Percentiles rank a stretch among this genome's conserved stretches.
phyloP scores from a whole-genome alignment of 805 yeast genomes.

The Sugiyamaella smithiae region DNA sequence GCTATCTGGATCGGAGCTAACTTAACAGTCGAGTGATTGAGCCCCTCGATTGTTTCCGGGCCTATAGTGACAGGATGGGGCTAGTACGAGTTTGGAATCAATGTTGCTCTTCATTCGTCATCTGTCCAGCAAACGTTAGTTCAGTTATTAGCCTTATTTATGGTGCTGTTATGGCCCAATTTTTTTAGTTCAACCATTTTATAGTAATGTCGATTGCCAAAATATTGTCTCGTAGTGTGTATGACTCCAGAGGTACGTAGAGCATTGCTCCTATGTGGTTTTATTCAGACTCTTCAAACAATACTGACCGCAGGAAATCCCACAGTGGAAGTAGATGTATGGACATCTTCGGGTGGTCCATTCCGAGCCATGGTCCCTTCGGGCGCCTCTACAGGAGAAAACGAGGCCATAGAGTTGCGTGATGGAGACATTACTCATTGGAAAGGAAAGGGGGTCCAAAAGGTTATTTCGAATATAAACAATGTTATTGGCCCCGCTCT shows the following conservation, averaged over 20 bases:
- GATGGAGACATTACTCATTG: constrained; percentile 96
- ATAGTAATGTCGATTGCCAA: constrained; percentile 77
- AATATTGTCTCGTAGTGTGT: constrained; percentile 91
- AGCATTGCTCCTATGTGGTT: not conserved
- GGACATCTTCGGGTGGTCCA: constrained; percentile 85
- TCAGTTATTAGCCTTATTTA: too few species aligned
- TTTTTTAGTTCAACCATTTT: too few species aligned
- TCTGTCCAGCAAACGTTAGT: too few species aligned
- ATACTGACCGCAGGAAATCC: constrained; percentile 58
- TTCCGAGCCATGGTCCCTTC: constrained; percentile 98
- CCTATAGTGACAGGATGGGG: too few species aligned
- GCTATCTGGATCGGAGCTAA: too few species aligned
- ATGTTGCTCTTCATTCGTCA: too few species aligned
- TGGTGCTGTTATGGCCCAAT: too few species aligned
- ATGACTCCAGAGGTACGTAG: constrained; percentile 90
- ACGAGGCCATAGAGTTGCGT: constrained; percentile 97
- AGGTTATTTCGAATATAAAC: constrained; percentile 96
- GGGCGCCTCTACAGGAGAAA: constrained; percentile 99
- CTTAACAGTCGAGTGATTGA: too few species aligned
- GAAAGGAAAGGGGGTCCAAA: constrained; percentile 97
- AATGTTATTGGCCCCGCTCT: constrained; percentile 92
- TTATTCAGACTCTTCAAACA: not conserved
- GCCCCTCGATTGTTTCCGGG: too few species aligned
- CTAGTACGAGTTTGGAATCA: too few species aligned
- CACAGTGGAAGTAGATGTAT: constrained; percentile 96